Evolutionary conservation across 345 rosid genomes (phyloP).

Genomic region (Eucalyptus caleyi): DNA sequence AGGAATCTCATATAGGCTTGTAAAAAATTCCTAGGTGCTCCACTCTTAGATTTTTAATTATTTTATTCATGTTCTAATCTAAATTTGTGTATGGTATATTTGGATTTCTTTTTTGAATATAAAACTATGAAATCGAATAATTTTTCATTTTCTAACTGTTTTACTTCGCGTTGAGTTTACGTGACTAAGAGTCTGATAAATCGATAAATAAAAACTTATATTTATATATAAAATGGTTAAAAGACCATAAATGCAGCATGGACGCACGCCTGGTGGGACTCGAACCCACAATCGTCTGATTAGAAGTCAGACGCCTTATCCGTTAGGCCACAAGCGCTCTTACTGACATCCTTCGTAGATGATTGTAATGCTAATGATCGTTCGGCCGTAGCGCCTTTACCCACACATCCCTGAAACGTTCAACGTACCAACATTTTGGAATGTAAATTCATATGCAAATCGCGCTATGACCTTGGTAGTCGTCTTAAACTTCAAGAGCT

Average conservation of each 20-base stretch:
- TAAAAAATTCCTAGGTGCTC: background rate
- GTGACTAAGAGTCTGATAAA: background rate
- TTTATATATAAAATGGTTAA: background rate
- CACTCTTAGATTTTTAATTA: background rate
- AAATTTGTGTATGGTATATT: background rate
- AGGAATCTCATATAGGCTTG: background rate
- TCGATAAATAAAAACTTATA: background rate
- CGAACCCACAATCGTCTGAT: constrained; percentile 57
- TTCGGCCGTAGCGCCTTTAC: background rate
- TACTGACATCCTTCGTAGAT: background rate
- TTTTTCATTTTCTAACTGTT: background rate
- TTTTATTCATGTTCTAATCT: background rate
- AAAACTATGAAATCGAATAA: background rate
- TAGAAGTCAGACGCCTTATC: constrained; percentile 29
- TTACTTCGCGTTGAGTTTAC: background rate
- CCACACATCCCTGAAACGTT: too few species aligned
- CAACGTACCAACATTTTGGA: too few species aligned
- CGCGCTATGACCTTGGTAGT: background rate
- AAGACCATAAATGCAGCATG: background rate
- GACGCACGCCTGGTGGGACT: constrained; percentile 50
- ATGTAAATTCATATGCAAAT: background rate
- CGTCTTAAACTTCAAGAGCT: background rate
- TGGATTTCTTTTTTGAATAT: background rate
- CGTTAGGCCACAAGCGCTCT: constrained; percentile 58
- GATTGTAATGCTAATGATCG: rapidly evolving